These are phyloP conservation scores for Chrysanthemum lavandulifolium DNA, from an alignment of 129 eudicot genomes.

Conservation along the genomic window DNA sequence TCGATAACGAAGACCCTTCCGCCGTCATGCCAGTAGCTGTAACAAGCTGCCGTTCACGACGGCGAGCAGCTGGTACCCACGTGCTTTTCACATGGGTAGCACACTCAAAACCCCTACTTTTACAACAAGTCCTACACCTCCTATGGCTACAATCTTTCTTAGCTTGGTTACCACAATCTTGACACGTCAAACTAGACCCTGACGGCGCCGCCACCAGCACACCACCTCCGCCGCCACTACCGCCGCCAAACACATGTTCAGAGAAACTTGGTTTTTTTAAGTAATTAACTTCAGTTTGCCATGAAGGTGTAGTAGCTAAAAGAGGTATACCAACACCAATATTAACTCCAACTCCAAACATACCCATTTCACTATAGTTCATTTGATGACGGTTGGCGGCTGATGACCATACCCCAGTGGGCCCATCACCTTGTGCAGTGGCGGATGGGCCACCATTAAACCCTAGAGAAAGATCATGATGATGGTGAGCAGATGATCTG, in stretches of 20 bases:
- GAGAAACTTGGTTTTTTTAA: conserved; percentile 34
- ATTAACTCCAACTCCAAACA: conserved; percentile 62
- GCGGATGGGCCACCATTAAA: conserved; percentile 63
- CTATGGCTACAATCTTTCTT: conserved; percentile 83
- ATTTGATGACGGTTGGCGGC: conserved; percentile 46
- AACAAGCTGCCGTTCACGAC: conserved; percentile 74
- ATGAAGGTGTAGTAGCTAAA: conserved; percentile 54
- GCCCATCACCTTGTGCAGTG: conserved; percentile 23
- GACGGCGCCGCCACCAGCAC: conserved; percentile 29
- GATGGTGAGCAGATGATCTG: conserved; percentile 46
- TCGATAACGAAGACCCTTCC: conserved; percentile 66
- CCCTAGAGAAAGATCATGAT: conserved; percentile 67
- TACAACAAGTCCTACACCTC: conserved; percentile 87
- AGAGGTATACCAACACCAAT: conserved; percentile 70
- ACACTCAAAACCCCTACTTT: conserved; percentile 82
- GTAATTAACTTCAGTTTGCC: conserved; percentile 46
- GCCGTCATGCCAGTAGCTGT: conserved; percentile 15
- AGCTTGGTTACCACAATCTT: conserved; percentile 92
- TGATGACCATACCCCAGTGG: conserved; percentile 47
- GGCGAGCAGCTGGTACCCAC: conserved; percentile 92
- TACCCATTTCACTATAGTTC: conserved; percentile 81
- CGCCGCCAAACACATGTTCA: conserved; percentile 37
- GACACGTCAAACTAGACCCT: conserved; percentile 54
- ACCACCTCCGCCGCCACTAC: conserved; percentile 22
- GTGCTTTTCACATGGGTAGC: conserved; percentile 94